Percentiles rank a stretch among this genome's conserved stretches.
These are phyloP conservation scores for Triglochin maritima DNA, from an alignment of 106 monocot species.

Conservation along the genomic window DNA sequence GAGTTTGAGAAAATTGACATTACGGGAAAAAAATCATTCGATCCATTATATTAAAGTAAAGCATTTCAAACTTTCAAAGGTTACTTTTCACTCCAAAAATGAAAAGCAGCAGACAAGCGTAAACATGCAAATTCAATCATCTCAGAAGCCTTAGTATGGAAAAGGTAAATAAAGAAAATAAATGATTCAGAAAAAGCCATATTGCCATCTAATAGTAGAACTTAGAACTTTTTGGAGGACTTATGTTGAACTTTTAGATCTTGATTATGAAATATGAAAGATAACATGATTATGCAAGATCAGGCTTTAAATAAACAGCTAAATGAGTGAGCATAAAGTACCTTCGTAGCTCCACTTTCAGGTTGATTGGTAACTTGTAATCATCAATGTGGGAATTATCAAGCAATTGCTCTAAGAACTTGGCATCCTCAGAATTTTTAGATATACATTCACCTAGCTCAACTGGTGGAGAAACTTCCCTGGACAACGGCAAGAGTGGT, in stretches of 20 bases:
- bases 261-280: background rate
- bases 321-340: conserved; percentile 9
- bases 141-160: background rate
- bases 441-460: conserved; percentile 61
- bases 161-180: background rate
- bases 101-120: no score
- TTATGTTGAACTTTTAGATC: background rate
- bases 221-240: background rate
- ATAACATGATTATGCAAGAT: background rate
- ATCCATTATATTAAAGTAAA: no score
- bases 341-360: conserved; percentile 77
- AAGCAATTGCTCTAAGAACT: conserved; percentile 93
- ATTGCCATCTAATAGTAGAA: background rate
- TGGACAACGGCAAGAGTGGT: conserved; percentile 78
- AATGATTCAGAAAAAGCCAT: background rate
- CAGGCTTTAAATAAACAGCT: background rate
- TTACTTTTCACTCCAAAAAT: no score
- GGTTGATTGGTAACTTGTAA: conserved; percentile 62
- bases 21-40: no score
- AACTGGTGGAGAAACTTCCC: conserved; percentile 51
- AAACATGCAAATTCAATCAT: no score
- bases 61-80: no score
- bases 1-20: no score
- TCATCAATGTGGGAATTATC: conserved; percentile 97
- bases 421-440: conserved; percentile 63